phyloP scores from a whole-genome alignment of 2,329 filamentous ascomycete species.

The Colletotrichum lini region DNA sequence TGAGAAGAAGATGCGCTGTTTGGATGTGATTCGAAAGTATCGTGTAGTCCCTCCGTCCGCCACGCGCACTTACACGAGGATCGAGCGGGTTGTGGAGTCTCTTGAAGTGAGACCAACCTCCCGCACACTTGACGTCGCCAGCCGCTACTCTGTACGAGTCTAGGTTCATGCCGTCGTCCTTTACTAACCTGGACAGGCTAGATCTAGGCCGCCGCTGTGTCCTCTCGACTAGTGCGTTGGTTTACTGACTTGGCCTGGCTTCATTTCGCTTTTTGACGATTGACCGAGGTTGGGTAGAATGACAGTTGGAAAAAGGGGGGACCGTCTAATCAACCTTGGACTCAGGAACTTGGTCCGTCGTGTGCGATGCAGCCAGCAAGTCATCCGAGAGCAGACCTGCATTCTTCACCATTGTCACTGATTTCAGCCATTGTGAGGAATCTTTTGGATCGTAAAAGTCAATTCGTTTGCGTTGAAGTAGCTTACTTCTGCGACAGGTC shows the following conservation, averaged over 20 bases:
- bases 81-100: neutral
- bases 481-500: constrained; percentile 6
- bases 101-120: neutral
- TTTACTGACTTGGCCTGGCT: too few species aligned
- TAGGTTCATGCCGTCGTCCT: too few species aligned
- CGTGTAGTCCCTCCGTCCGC: neutral
- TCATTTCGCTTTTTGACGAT: neutral
- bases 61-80: neutral
- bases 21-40: neutral
- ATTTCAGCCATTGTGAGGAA: neutral
- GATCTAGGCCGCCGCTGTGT: neutral
- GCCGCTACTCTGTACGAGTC: neutral
- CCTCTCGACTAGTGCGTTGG: neutral
- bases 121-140: neutral
- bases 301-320: too few species aligned
- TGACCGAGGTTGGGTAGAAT: neutral
- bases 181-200: neutral
- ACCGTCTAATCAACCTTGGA: too few species aligned
- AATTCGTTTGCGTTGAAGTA: constrained; percentile 3
- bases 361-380: neutral
- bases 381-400: too few species aligned
- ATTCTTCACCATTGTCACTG: neutral
- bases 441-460: neutral
- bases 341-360: too few species aligned
- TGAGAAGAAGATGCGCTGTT: neutral